Conservation (phyloP, 495 filamentous ascomycete genomes). For the Aspergillus coremiiformis region DNA sequence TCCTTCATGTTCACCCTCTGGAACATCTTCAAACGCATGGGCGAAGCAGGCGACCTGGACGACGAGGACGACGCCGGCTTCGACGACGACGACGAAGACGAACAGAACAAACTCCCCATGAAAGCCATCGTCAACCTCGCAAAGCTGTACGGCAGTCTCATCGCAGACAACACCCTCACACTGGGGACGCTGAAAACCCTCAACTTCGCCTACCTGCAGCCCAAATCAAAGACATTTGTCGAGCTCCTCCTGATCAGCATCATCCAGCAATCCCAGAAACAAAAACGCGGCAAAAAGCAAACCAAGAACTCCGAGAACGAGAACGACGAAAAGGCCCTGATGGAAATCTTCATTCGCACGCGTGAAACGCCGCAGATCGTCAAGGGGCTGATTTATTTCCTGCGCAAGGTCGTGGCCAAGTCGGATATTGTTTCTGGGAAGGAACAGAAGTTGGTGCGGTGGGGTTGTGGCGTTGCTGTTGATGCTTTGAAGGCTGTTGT, state of each 20-base stretch:
- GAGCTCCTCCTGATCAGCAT: constrained; percentile 72
- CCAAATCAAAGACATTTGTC: constrained; percentile 66
- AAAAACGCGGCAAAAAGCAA: constrained; percentile 24
- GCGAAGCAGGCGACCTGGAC: constrained; percentile 54
- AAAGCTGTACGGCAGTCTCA: constrained; percentile 70
- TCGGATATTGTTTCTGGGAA: constrained; percentile 62
- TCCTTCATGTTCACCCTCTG: constrained; percentile 81
- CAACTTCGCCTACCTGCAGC: constrained; percentile 69
- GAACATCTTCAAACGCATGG: constrained; percentile 80
- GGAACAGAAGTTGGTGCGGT: constrained; percentile 50
- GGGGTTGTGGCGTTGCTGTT: constrained; percentile 60
- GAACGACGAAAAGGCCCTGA: constrained; percentile 37
- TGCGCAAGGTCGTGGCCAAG: constrained; percentile 67
- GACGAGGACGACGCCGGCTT: constrained; percentile 47
- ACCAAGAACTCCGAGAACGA: constrained; percentile 21
- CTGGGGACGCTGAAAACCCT: constrained; percentile 67
- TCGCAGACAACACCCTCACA: constrained; percentile 56
- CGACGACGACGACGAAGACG: constrained; percentile 46
- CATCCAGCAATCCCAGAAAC: constrained; percentile 54
- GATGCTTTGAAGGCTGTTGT: constrained; percentile 49
- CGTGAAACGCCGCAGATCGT: constrained; percentile 56
- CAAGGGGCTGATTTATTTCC: constrained; percentile 67
- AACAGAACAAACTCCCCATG: constrained; percentile 39
- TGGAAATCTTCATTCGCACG: constrained; percentile 56
- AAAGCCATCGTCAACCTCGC: constrained; percentile 82